phyloP scores from a whole-genome alignment of 2,329 filamentous ascomycete species.

The Coniochaeta prunicola region DNA sequence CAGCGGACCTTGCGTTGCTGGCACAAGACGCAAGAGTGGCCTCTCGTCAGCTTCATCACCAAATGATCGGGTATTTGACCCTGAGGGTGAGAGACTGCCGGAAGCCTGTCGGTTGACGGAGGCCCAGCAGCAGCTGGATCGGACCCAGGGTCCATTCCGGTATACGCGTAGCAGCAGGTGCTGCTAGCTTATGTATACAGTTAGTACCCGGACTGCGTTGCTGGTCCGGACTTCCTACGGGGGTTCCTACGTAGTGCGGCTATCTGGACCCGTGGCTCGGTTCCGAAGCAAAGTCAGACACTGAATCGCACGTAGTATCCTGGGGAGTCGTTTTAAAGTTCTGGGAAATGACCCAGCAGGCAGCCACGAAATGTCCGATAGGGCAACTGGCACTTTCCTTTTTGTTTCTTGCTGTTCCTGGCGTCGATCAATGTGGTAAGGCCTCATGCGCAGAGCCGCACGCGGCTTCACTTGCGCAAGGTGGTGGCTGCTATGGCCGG shows the following conservation, averaged over 20 bases:
- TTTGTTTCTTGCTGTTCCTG: background rate
- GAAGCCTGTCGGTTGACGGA: constrained; percentile 8
- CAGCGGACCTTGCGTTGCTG: constrained; percentile 72
- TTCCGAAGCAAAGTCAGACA: background rate
- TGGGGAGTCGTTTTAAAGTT: background rate
- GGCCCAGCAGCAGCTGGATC: constrained; percentile 1
- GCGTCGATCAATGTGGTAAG: background rate
- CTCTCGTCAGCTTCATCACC: constrained; percentile 47
- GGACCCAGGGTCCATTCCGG: background rate
- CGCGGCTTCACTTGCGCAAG: background rate
- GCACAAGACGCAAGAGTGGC: constrained; percentile 62
- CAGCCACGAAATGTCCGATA: background rate
- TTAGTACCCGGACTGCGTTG: background rate
- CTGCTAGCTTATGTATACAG: background rate
- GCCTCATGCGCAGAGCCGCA: background rate
- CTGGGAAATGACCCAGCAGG: background rate
- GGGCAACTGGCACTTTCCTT: background rate
- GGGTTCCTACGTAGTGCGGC: background rate
- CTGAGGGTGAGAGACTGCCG: background rate
- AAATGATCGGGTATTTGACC: constrained; percentile 28
- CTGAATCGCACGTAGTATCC: background rate
- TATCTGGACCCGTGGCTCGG: background rate
- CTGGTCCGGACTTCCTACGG: background rate
- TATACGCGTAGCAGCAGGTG: background rate
- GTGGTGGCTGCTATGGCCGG: background rate